phyloP scores from a whole-genome alignment of 2,329 filamentous ascomycete species.

The Cladosporium colombiae region DNA sequence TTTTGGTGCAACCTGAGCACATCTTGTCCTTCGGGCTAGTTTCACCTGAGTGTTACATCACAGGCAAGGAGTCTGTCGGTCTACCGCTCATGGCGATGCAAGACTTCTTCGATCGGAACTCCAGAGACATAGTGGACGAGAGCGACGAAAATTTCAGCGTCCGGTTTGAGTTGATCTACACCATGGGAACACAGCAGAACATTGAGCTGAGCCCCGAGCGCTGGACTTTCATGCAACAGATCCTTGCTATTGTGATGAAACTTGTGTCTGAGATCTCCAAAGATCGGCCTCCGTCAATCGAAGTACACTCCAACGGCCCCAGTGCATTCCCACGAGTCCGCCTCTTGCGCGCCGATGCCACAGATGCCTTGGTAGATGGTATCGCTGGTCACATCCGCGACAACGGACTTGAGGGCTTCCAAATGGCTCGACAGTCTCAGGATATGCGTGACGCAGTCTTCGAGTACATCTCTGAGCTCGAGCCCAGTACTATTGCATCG shows the following conservation, averaged over 20 bases:
- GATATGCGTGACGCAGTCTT: constrained; percentile 22
- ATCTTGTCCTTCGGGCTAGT: constrained; percentile 66
- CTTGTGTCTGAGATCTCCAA: constrained; percentile 14
- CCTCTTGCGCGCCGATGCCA: constrained; percentile 50
- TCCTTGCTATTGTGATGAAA: constrained; percentile 36
- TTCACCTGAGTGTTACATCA: constrained; percentile 58
- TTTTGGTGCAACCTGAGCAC: constrained; percentile 65
- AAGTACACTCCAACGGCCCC: constrained; percentile 11
- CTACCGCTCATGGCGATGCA: constrained; percentile 54
- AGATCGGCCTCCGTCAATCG: constrained; percentile 24
- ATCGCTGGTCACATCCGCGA: constrained; percentile 39
- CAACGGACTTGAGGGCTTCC: constrained; percentile 30
- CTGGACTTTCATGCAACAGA: constrained; percentile 41
- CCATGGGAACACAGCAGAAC: constrained; percentile 43
- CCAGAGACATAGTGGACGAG: constrained; percentile 66
- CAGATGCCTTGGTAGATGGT: constrained; percentile 32
- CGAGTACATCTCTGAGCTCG: constrained; percentile 25
- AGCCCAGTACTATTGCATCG: not conserved
- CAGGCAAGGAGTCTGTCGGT: constrained; percentile 47
- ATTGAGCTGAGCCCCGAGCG: constrained; percentile 45
- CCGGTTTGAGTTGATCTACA: constrained; percentile 47
- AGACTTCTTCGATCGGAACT: constrained; percentile 49
- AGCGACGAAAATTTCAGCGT: constrained; percentile 50
- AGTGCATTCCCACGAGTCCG: constrained; percentile 57
- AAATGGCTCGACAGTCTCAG: constrained; percentile 21